A percentile compares a stretch with the other conserved stretches of the same genome.
Conservation (phyloP, 2,329 filamentous ascomycete species). For the Delphinella strobiligena region DNA sequence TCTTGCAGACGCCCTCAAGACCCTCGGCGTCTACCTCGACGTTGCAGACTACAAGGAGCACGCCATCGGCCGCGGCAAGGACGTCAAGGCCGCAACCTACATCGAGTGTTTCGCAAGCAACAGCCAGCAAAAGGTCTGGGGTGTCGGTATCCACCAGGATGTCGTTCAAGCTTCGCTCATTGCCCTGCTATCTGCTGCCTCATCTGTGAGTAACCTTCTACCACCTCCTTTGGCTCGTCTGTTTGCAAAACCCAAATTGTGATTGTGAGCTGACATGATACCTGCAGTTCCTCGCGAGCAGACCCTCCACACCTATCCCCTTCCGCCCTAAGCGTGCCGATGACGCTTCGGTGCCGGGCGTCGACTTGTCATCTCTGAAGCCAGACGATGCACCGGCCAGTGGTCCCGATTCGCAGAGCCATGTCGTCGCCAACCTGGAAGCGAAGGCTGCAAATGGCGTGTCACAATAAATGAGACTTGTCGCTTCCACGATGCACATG, state of each 20-base stretch:
- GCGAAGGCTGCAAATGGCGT: conserved; percentile 10
- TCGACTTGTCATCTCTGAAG: conserved; percentile 16
- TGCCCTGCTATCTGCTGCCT: conserved; percentile 73
- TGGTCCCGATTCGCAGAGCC: conserved; percentile 18
- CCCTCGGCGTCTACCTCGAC: conserved; percentile 74
- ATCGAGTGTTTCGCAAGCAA: conserved; percentile 71
- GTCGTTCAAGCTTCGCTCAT: conserved; percentile 82
- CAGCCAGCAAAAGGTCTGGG: conserved; percentile 67
- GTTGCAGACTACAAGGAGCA: conserved; percentile 96
- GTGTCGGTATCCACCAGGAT: conserved; percentile 84
- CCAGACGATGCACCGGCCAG: conserved; percentile 18
- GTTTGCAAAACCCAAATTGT: not conserved
- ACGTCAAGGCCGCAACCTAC: conserved; percentile 89
- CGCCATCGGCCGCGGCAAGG: conserved; percentile 66
- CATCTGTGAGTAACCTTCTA: conserved; percentile 52
- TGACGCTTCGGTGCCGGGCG: conserved; percentile 18
- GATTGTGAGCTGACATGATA: not conserved
- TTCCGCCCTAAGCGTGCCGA: conserved; percentile 44
- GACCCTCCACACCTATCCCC: conserved; percentile 55
- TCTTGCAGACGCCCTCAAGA: conserved; percentile 67
- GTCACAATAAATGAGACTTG: not conserved
- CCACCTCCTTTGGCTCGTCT: not conserved
- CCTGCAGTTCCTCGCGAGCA: conserved; percentile 57
- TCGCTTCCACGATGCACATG: too few species aligned
- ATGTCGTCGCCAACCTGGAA: conserved; percentile 20